These are phyloP conservation scores for Aspergillus taichungensis DNA, from an alignment of 495 filamentous ascomycete genomes.

Conservation along the genomic window DNA sequence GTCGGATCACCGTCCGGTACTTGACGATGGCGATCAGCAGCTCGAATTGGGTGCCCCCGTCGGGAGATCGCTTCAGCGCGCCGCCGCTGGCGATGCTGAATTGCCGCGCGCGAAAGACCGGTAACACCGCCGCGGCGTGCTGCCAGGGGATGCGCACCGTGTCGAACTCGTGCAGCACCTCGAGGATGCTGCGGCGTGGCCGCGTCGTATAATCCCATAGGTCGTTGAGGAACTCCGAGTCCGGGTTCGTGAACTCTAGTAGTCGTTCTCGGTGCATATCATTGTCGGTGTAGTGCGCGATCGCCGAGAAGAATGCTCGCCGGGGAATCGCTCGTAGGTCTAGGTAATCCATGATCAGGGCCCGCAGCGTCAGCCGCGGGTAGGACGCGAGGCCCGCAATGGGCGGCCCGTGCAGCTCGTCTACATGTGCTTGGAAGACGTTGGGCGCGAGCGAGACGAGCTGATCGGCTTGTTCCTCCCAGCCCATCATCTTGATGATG, in stretches of 20 bases:
- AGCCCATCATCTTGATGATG: conserved; percentile 67
- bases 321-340: conserved; percentile 85
- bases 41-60: conserved; percentile 49
- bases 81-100: conserved; percentile 85
- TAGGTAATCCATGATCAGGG: conserved; percentile 69
- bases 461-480: conserved; percentile 61
- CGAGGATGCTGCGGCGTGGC: conserved; percentile 81
- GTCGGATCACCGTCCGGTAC: conserved; percentile 81
- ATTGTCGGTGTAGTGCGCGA: conserved; percentile 66
- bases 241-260: conserved; percentile 65
- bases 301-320: conserved; percentile 69
- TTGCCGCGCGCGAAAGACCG: conserved; percentile 65
- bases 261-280: conserved; percentile 70
- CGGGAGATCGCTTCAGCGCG: conserved; percentile 28
- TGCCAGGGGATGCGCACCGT: conserved; percentile 73
- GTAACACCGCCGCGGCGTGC: conserved; percentile 60
- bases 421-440: conserved; percentile 5
- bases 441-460: conserved; percentile 43
- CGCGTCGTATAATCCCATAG: conserved; percentile 93
- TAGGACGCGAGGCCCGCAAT: conserved; percentile 34
- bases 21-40: conserved; percentile 86
- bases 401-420: conserved; percentile 28
- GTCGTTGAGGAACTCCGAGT: conserved; percentile 72
- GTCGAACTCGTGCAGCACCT: conserved; percentile 85
- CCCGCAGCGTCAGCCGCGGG: conserved; percentile 55